Evolutionary conservation across 495 filamentous ascomycete species (phyloP).

Genomic region (Penicillium macrosclerotiorum): DNA sequence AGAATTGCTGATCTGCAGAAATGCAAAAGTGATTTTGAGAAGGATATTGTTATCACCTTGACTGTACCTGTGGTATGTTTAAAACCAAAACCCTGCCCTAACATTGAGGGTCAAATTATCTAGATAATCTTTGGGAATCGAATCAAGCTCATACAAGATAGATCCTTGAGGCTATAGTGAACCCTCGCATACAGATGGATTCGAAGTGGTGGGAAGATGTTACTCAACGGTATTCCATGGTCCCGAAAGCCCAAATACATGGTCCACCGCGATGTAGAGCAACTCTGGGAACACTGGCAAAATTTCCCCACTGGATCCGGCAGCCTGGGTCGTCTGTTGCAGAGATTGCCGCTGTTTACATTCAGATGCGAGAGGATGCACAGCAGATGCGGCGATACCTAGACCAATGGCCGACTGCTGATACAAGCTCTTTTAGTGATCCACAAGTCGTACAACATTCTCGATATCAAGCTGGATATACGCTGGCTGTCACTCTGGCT

Average conservation of each 20-base stretch:
- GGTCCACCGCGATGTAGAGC: constrained; percentile 5
- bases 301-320: constrained; percentile 20
- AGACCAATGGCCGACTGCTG: neutral
- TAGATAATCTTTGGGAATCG: too few species aligned
- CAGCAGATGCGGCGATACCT: constrained; percentile 10
- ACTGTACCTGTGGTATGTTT: constrained; percentile 34
- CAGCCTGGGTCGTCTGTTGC: constrained; percentile 14
- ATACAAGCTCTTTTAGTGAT: neutral
- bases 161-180: constrained; percentile 35
- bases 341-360: constrained; percentile 21
- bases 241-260: neutral
- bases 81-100: neutral
- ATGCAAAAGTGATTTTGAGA: constrained; percentile 26
- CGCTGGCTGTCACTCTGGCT: constrained; percentile 18
- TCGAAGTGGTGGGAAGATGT: constrained; percentile 17
- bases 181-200: constrained; percentile 26
- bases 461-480: constrained; percentile 22
- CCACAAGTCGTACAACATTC: constrained; percentile 9
- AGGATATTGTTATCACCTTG: constrained; percentile 29
- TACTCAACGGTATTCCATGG: neutral
- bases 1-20: constrained; percentile 20
- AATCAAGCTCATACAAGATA: constrained; percentile 5
- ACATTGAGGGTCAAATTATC: too few species aligned
- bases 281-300: constrained; percentile 15
- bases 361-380: constrained; percentile 12